Evolutionary conservation across 805 yeast genomes (phyloP).

Genomic region (Hanseniaspora valbyensis): DNA sequence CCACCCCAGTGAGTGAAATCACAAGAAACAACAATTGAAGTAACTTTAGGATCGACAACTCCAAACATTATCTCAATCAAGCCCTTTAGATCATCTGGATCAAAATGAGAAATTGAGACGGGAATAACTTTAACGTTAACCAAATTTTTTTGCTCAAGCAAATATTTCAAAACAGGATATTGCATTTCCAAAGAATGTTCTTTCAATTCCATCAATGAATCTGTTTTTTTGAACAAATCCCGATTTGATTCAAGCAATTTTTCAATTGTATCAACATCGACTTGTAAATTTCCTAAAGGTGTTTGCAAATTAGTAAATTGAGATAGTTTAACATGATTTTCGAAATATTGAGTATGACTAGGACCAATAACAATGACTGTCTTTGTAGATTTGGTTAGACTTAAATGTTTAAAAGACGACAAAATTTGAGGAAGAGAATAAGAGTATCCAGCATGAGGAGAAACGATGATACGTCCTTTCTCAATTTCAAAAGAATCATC

Average conservation of each 20-base stretch:
- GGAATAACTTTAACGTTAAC: conserved; percentile 55
- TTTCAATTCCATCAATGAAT: conserved; percentile 46
- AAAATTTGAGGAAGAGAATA: conserved; percentile 74
- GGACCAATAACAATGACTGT: conserved; percentile 82
- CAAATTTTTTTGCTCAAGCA: conserved; percentile 20
- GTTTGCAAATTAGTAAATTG: conserved; percentile 53
- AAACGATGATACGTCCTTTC: conserved; percentile 33
- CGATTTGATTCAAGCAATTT: conserved; percentile 23
- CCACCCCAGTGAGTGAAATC: conserved; percentile 96
- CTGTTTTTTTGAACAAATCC: not conserved
- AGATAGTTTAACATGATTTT: conserved; percentile 45
- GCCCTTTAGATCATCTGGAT: conserved; percentile 36
- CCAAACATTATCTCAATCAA: conserved; percentile 39
- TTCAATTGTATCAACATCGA: conserved; percentile 43
- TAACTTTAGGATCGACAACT: conserved; percentile 41
- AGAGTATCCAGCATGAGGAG: conserved; percentile 78
- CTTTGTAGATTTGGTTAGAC: conserved; percentile 34
- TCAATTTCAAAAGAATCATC: conserved; percentile 5
- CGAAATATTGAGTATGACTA: conserved; percentile 78
- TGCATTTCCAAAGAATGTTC: conserved; percentile 97
- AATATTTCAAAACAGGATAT: conserved; percentile 38
- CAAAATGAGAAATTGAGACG: conserved; percentile 55
- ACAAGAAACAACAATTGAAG: conserved; percentile 60
- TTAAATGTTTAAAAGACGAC: conserved; percentile 64
- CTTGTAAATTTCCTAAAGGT: conserved; percentile 66